Conservation (phyloP, 2,329 filamentous ascomycete species). For the Gaeumannomyces tritici region DNA sequence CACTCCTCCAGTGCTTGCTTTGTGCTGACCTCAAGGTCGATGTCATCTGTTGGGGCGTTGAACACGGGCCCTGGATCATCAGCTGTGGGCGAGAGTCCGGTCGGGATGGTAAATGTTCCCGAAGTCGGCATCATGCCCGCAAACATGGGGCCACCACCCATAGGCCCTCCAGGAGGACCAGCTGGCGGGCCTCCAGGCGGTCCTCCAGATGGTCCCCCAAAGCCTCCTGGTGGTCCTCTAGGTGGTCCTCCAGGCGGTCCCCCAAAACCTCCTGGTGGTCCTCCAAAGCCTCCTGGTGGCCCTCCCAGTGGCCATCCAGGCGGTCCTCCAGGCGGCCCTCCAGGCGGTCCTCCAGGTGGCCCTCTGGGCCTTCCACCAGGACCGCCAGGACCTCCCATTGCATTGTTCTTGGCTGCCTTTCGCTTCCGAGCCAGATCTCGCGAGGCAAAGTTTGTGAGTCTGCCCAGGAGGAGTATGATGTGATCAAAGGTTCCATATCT, state of each 20-base stretch:
- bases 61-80: conserved; percentile 29
- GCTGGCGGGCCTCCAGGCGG: neutral
- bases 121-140: conserved; percentile 46
- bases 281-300: conserved; percentile 6
- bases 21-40: conserved; percentile 54
- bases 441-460: conserved; percentile 68
- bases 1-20: conserved; percentile 69
- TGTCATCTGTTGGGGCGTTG: conserved; percentile 35
- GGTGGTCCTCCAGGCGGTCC: neutral
- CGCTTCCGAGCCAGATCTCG: conserved; percentile 73
- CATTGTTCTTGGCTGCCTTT: neutral
- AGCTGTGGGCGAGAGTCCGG: conserved; percentile 43
- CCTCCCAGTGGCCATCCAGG: conserved; percentile 4
- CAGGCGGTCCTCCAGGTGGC: conserved; percentile 5
- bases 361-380: conserved; percentile 2
- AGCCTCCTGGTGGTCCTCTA: conserved; percentile 5
- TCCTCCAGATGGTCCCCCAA: neutral
- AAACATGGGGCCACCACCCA: conserved; percentile 27
- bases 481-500: conserved; percentile 88
- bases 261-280: neutral
- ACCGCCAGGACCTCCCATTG: conserved; percentile 44
- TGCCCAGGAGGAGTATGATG: conserved; percentile 69
- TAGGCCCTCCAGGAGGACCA: neutral
- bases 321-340: conserved; percentile 4
- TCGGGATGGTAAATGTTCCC: conserved; percentile 38